Evolutionary conservation across 805 yeast genomes (phyloP).

Genomic region (Metschnikowia henanensis): DNA sequence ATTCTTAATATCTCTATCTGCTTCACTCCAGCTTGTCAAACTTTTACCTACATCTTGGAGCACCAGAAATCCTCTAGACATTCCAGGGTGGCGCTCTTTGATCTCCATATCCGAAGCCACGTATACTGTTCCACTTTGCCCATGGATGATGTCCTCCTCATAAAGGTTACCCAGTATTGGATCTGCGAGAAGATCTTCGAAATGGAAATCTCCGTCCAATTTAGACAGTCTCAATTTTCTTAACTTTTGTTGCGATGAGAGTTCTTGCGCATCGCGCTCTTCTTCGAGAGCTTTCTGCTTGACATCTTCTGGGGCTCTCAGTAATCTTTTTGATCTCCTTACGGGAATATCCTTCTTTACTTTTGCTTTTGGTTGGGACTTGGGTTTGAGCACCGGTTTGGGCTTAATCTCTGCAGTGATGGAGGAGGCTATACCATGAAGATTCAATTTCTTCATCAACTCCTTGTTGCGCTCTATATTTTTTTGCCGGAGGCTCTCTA

Average conservation of each 20-base stretch:
- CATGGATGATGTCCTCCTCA: slow-evolving; percentile 22
- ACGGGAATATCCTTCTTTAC: slow-evolving; percentile 46
- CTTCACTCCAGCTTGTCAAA: neutral
- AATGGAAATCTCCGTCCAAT: slow-evolving; percentile 62
- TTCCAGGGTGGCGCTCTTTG: neutral
- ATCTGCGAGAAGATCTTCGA: slow-evolving; percentile 57
- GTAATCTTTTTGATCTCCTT: slow-evolving; percentile 75
- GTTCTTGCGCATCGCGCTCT: slow-evolving; percentile 42
- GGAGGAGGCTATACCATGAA: slow-evolving; percentile 56
- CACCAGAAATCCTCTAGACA: neutral
- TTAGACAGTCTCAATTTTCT: slow-evolving; percentile 49
- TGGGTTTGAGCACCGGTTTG: slow-evolving; percentile 19
- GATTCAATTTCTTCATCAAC: slow-evolving; percentile 66
- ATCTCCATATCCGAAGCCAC: neutral
- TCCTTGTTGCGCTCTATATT: slow-evolving; percentile 84
- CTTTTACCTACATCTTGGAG: neutral
- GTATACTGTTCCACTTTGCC: neutral
- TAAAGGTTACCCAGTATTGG: slow-evolving; percentile 35
- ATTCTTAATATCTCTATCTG: too few species aligned
- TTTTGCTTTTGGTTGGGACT: slow-evolving; percentile 16
- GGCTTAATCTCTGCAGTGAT: slow-evolving; percentile 34
- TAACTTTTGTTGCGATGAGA: slow-evolving; percentile 9
- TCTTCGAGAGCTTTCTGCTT: slow-evolving; percentile 33
- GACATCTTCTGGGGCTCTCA: slow-evolving; percentile 45
- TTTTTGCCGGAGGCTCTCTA: slow-evolving; percentile 31